Evolutionary conservation across 2,329 filamentous ascomycete species (phyloP).

Genomic region (Fusarium siculi): DNA sequence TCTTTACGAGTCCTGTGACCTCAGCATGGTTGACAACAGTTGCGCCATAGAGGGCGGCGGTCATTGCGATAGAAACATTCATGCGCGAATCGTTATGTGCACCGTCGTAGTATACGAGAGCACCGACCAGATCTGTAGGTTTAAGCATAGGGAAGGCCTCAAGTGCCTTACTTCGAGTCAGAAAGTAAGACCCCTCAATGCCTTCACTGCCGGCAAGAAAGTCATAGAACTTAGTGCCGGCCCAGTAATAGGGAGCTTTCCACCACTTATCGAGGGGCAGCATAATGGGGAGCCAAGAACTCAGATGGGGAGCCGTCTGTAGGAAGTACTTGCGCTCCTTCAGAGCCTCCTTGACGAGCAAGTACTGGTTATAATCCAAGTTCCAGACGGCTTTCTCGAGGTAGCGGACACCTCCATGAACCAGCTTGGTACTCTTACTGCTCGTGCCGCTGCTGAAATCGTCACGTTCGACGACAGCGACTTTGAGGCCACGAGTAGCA

Average conservation of each 20-base stretch:
- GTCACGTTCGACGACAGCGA: conserved; percentile 77
- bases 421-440: conserved; percentile 80
- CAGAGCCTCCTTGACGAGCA: conserved; percentile 76
- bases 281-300: conserved; percentile 80
- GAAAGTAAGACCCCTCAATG: conserved; percentile 88
- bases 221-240: conserved; percentile 84
- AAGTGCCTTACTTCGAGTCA: conserved; percentile 85
- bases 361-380: conserved; percentile 78
- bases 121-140: conserved; percentile 80
- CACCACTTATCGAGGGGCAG: conserved; percentile 79
- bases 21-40: conserved; percentile 87
- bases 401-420: conserved; percentile 81
- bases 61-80: conserved; percentile 90
- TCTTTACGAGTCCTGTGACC: conserved; percentile 80
- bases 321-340: conserved; percentile 81
- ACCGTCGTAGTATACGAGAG: conserved; percentile 91
- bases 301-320: conserved; percentile 78
- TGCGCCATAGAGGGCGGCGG: conserved; percentile 85
- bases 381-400: conserved; percentile 82
- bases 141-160: conserved; percentile 92
- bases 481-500: conserved; percentile 75
- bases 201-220: conserved; percentile 86
- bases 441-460: conserved; percentile 80
- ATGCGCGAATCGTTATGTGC: conserved; percentile 93
- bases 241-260: conserved; percentile 82